Conservation (phyloP, 805 yeast species). For the Saccharomycopsis malanga region DNA sequence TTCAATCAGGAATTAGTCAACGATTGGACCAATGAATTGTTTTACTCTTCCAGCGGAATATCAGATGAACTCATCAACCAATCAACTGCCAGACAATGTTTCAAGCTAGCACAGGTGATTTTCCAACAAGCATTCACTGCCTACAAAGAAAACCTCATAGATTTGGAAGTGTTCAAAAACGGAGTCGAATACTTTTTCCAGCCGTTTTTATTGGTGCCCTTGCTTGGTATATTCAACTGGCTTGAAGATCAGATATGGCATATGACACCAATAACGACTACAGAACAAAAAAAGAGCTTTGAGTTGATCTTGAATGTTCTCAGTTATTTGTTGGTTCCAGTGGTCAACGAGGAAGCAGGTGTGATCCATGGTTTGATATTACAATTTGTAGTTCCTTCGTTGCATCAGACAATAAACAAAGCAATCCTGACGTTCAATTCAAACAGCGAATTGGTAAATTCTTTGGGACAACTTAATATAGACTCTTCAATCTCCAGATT, state of each 20-base stretch:
- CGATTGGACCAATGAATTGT: slow-evolving; percentile 76
- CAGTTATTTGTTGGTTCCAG: slow-evolving; percentile 36
- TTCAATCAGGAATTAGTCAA: slow-evolving; percentile 32
- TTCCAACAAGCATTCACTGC: slow-evolving; percentile 68
- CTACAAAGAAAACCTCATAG: slow-evolving; percentile 46
- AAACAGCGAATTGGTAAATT: not conserved
- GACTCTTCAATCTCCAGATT: slow-evolving; percentile 2
- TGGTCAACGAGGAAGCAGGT: slow-evolving; percentile 24
- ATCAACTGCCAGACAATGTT: slow-evolving; percentile 59
- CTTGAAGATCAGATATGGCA: slow-evolving; percentile 35
- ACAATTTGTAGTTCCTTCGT: slow-evolving; percentile 14
- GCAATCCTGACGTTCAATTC: not conserved
- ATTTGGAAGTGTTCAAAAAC: slow-evolving; percentile 53
- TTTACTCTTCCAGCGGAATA: slow-evolving; percentile 71
- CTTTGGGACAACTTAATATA: not conserved
- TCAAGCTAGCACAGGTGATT: slow-evolving; percentile 62
- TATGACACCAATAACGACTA: slow-evolving; percentile 23
- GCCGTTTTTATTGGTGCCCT: slow-evolving; percentile 57
- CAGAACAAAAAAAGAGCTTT: slow-evolving; percentile 28
- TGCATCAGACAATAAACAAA: slow-evolving; percentile 3
- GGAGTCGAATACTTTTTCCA: slow-evolving; percentile 87
- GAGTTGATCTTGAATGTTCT: slow-evolving; percentile 34
- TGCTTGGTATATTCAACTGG: slow-evolving; percentile 50
- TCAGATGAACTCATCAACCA: slow-evolving; percentile 74
- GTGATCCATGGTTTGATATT: slow-evolving; percentile 19